Evolutionary conservation across 495 filamentous ascomycete genomes (phyloP), one percentile per base, ranked within the genome.

Genomic region (Cercophora samala): DNA sequence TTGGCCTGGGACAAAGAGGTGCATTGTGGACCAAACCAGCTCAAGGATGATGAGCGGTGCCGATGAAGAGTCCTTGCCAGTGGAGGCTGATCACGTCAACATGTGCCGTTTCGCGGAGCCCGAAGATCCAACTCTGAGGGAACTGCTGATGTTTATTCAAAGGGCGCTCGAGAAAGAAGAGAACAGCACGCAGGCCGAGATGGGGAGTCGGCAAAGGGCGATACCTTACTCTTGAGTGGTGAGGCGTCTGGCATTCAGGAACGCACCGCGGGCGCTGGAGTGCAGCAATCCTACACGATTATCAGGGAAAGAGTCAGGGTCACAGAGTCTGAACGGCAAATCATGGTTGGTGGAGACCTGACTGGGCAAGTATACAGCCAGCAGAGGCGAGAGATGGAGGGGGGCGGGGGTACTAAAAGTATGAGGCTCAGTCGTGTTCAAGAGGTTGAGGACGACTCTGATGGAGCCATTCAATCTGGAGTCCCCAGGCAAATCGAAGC

Each of bases 21-120:
- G 21, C 19, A 65, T 70, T 23, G 68, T 70, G 22, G 65, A 62
- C 52, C 67, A 63, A 65, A 62, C 53, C 58, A 58, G 46, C 60
- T 3, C 37, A 11, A 46, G 37, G 13, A 46, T 46, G 37, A 46
- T 46, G 37, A 13, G 6, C 3, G 37, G 37, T 46, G 37, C 6
- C 9, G 11, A 46, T 13, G 37, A 46, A 46, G 37, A 13, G 1
- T 9, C 37, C 13, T 11, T 46, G 37, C 37, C 37, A 17, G 37
- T 17, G 8, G 37, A 46, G 15, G 37, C 37, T 46, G 9, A 46
- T 46, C 37, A 46, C 11, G 37, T 46, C 37, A 46, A 46, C 11
- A 46, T 46, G 37, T 46, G 37, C 15, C 37, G 37, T 2, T 46
- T 46, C 13, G 13, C 37, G 13, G 37, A 13, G 9, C 2, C 2